Base-by-base conservation (phyloP, 768 basidiomycete genomes). In the Sistotremastrum niveocremeum region DNA sequence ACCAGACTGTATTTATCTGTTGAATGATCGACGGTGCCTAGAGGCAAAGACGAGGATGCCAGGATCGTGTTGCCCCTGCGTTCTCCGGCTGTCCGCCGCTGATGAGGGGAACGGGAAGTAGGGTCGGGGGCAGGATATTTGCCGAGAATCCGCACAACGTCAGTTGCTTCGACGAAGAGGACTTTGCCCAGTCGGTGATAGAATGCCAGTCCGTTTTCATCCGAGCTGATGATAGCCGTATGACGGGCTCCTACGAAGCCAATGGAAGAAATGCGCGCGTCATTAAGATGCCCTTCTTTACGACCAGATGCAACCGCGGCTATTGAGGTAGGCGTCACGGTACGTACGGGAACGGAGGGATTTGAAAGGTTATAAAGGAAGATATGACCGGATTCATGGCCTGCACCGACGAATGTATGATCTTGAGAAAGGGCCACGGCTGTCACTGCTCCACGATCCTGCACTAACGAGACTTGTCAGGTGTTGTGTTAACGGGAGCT, bases 151-250 rank as follows among this genome's bases (percentile, higher is more conserved):
- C 95, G 81, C 39, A 98, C 72, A 34, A 87, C 88, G 59, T 99
- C 95, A 10, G 86, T 80, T 8, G 93, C 91, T 40, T 97, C 93
- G 5, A 99, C 82, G 52, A 95, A 95, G 9, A 98, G 70, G 7
- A 98, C 81, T 60, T 88, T 93, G 30, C 95, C 90, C 4, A 99
- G 67, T 46, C 84, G 86, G 62, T 97, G 93, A 59, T 88, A 95
- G 63, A 99, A 99, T 0, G 90, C 87, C 6, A 97, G 71, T 1
- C 95, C 95, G 52, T 73, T 65, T 48, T 94, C 86, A 58, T 98
- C 95, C 2, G 88, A 85, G 4, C 83, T 82, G 37, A 97, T 77
- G 42, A 98, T 73, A 4, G 89, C 91, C 2, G 95, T 98, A 55
- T 95, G 94, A 37, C 94, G 73, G 12, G 81, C 82, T 8, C 87